Evolutionary conservation across 2,329 filamentous ascomycete genomes (phyloP), one percentile per base, ranked within the genome.

Genomic region (Epichloe brachyelytri): DNA sequence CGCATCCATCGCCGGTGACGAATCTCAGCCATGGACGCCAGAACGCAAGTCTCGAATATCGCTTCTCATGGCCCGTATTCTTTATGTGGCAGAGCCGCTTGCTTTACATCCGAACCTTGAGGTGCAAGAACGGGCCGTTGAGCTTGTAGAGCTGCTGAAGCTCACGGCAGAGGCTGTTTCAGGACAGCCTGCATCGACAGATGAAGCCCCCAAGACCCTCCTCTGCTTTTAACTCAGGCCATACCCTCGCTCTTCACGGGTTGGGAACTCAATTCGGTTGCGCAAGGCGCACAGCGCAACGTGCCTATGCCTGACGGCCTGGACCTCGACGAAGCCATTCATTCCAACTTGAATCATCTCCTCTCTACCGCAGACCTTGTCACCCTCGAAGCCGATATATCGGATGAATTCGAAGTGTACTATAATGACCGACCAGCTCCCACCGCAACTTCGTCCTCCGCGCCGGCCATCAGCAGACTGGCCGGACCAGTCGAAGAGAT

Each of bases 61-160:
- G 8, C 76, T 97, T 3, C 73, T 95, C 22, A 82, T 95, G 68
- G 85, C 86, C 30, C 81, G 89, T 2, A 81, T 96, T 6, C 79
- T 95, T 19, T 80, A 93, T 63, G 85, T 87, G 46, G 71, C 95
- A 20, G 90, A 97, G 60, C 79, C 83, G 1, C 68, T 97, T 15
- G 81, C 83, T 0, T 75, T 83, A 40, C 88, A 97, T 64, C 90
- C 91, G 0, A 88, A 83, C 59, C 75, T 98, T 1, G 93, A 98
- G 63, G 89, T 98, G 3, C 93, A 98, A 68, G 93, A 97, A 66
- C 81, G 93, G 51, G 85, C 90, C 3, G 90, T 96, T 1, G 90
- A 96, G 63, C 94, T 95, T 59, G 77, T 89, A 0, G 93, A 98
- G 63, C 75, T 97, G 12, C 79, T 97, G 60, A 88, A 88, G 53